Percentiles rank a stretch among this genome's conserved stretches.
Evolutionary conservation across 2,329 filamentous ascomycete genomes (phyloP).

Genomic region (Claviceps quebecensis): DNA sequence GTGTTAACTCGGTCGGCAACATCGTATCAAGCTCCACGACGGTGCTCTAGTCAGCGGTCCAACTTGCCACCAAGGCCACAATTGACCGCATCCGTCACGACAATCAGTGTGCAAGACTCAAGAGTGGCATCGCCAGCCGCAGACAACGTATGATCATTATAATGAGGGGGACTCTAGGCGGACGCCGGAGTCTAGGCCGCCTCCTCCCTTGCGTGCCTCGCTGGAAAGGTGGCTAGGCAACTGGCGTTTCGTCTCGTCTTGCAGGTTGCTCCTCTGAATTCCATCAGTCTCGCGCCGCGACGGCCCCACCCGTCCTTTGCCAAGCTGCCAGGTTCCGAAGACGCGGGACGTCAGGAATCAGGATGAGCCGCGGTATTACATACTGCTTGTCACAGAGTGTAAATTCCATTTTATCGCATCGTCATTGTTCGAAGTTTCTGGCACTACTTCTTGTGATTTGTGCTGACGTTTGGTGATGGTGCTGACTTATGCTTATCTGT

Average conservation of each 20-base stretch:
- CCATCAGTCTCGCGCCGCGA: neutral
- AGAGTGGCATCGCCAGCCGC: neutral
- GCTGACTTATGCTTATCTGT: too few species aligned
- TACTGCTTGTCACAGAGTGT: neutral
- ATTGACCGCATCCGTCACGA: neutral
- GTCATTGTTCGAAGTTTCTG: neutral
- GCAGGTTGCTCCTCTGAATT: neutral
- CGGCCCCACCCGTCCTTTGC: neutral
- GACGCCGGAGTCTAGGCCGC: neutral
- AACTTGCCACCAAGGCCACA: neutral
- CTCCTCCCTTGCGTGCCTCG: neutral
- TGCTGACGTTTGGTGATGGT: too few species aligned
- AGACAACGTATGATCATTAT: neutral
- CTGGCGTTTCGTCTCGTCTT: neutral
- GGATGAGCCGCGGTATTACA: neutral
- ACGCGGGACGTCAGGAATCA: neutral
- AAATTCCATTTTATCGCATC: neutral
- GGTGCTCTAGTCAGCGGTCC: neutral
- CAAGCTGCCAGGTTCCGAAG: constrained; percentile 1
- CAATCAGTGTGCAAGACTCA: neutral
- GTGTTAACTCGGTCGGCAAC: neutral
- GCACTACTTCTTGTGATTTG: too few species aligned
- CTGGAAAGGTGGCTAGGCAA: neutral
- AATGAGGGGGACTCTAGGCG: too few species aligned
- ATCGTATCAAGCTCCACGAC: neutral